Percentiles rank a stretch among this genome's conserved stretches.
These are phyloP conservation scores for Pythium brassicae DNA, from an alignment of 352 stramenopile genomes.

Conservation along the genomic window DNA sequence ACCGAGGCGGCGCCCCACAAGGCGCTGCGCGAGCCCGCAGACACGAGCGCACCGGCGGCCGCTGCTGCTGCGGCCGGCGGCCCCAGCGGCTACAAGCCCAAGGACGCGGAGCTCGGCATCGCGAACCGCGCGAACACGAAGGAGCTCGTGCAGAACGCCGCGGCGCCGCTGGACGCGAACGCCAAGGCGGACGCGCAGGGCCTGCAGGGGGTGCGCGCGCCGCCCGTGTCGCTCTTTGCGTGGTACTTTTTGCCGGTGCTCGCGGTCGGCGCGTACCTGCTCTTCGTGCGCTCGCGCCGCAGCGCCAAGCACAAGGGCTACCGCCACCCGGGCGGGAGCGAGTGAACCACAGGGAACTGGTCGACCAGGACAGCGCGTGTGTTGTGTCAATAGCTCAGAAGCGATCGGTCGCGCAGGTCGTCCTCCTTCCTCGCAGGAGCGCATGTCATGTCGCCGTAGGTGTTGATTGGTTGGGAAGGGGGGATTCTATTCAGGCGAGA, in stretches of 20 bases:
- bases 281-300: conserved; percentile 51
- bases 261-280: conserved; percentile 59
- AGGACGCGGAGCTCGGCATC: conserved; percentile 64
- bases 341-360: conserved; percentile 5
- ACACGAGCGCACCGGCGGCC: conserved; percentile 2
- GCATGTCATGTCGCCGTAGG: too few relatives aligned
- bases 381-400: too few relatives aligned
- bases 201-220: conserved; percentile 40
- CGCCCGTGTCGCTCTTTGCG: conserved; percentile 65
- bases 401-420: too few relatives aligned
- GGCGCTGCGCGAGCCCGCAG: conserved; percentile 21
- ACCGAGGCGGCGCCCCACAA: conserved; percentile 1
- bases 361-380: too few relatives aligned
- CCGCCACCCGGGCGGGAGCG: conserved; percentile 5
- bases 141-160: conserved; percentile 25
- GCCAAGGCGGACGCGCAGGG: conserved; percentile 27
- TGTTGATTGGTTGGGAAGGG: too few relatives aligned
- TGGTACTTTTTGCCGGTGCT: conserved; percentile 77
- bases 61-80: conserved; percentile 7
- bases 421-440: too few relatives aligned
- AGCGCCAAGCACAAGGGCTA: conserved; percentile 12
- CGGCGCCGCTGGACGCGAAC: conserved; percentile 22
- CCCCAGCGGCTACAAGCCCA: conserved; percentile 44
- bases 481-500: too few relatives aligned
- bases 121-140: conserved; percentile 60